These are phyloP conservation scores for Malus orientalis DNA, from an alignment of 306 rosid genomes.

Conservation along the genomic window DNA sequence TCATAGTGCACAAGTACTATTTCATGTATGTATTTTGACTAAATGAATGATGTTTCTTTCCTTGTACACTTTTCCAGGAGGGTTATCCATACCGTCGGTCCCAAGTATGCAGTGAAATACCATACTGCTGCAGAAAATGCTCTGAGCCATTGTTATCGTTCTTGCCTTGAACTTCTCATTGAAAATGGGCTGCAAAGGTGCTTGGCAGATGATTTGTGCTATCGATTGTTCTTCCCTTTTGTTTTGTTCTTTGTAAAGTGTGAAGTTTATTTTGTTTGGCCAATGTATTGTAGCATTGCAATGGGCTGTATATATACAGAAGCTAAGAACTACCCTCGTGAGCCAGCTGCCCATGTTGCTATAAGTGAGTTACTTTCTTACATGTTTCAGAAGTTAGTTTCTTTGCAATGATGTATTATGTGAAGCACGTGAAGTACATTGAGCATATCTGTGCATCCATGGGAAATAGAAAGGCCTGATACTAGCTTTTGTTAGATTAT, in stretches of 20 bases:
- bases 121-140: constrained; percentile 99
- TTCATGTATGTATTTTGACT: not conserved
- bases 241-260: not conserved
- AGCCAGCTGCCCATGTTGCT: constrained; percentile 98
- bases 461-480: not conserved
- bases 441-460: constrained; percentile 8
- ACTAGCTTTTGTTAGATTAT: not conserved
- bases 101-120: constrained; percentile 92
- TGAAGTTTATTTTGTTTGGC: constrained; percentile 21
- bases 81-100: constrained; percentile 95
- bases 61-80: constrained; percentile 47
- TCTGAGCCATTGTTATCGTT: constrained; percentile 94
- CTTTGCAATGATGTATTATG: constrained; percentile 1
- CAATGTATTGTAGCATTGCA: constrained; percentile 72
- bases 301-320: constrained; percentile 89
- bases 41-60: not conserved
- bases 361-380: constrained; percentile 61
- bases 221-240: not conserved
- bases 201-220: constrained; percentile 13
- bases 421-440: constrained; percentile 9
- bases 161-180: constrained; percentile 92
- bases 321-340: constrained; percentile 93
- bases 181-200: constrained; percentile 84
- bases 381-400: constrained; percentile 20
- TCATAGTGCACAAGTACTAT: not conserved